These are phyloP conservation scores for Aspergillus alliaceus DNA, from an alignment of 2,329 filamentous ascomycete genomes.

Conservation along the genomic window DNA sequence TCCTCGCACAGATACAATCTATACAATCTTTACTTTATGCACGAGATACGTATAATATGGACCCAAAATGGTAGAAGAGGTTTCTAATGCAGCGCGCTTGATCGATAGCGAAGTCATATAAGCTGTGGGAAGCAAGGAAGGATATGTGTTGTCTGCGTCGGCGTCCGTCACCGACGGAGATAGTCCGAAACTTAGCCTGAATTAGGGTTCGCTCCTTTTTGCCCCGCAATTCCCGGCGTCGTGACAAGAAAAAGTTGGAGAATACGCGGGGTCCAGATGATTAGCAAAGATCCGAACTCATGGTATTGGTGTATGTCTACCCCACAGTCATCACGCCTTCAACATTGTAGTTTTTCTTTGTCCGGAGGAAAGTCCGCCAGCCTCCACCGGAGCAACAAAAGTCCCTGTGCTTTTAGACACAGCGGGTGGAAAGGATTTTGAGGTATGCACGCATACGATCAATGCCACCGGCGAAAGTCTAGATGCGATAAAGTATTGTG, in stretches of 20 bases:
- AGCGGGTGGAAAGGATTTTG: not conserved
- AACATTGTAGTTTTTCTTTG: not conserved
- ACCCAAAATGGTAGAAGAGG: too few species aligned
- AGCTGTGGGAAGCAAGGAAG: too few species aligned
- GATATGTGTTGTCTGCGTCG: not conserved
- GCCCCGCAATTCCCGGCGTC: not conserved
- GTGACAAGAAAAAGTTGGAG: too few species aligned
- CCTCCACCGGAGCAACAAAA: not conserved
- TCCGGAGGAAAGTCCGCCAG: not conserved
- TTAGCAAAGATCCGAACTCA: not conserved
- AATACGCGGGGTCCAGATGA: not conserved
- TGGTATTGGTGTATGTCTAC: not conserved
- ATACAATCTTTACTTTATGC: too few species aligned
- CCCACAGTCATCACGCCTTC: not conserved
- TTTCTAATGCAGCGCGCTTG: too few species aligned
- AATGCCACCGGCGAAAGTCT: not conserved
- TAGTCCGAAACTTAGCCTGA: not conserved
- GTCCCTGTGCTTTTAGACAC: not conserved
- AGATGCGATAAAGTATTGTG: not conserved
- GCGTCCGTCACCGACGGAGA: not conserved
- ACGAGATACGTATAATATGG: too few species aligned
- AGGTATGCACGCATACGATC: not conserved
- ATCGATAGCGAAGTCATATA: too few species aligned
- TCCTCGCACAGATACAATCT: too few species aligned
- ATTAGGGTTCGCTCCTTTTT: not conserved